Percentiles rank a stretch among this genome's conserved stretches.
Conservation (phyloP, 768 basidiomycete genomes). For the Strobilomyces dryophilus region DNA sequence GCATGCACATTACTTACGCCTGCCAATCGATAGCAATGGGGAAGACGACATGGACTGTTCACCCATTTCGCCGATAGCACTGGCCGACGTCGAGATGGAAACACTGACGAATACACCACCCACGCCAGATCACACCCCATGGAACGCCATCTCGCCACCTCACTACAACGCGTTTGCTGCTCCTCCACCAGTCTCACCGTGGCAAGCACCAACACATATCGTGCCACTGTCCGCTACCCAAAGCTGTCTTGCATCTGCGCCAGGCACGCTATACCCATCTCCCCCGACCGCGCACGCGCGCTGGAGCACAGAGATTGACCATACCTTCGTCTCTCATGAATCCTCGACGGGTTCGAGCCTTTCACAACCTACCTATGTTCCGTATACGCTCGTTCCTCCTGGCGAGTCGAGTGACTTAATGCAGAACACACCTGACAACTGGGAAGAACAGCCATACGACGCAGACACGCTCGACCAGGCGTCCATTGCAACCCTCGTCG, state of each 20-base stretch:
- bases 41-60: slow-evolving; percentile 13
- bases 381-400: not conserved
- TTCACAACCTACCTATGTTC: not conserved
- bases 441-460: not conserved
- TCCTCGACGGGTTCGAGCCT: not conserved
- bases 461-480: not conserved
- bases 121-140: not conserved
- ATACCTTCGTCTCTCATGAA: not conserved
- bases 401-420: not conserved
- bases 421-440: not conserved
- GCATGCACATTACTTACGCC: not conserved
- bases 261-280: not conserved
- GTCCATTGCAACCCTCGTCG: slow-evolving; percentile 2
- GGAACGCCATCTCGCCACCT: not conserved
- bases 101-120: slow-evolving; percentile 1
- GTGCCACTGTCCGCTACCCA: not conserved
- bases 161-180: not conserved
- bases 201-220: slow-evolving; percentile 1
- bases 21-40: not conserved
- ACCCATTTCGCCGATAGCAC: slow-evolving; percentile 1
- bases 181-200: not conserved
- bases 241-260: not conserved
- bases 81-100: slow-evolving; percentile 13
- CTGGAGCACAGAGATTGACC: not conserved
- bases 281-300: not conserved